Percentiles rank a stretch among this genome's conserved stretches.
phyloP scores from a whole-genome alignment of 1,284 basidiomycete species.

The Trichosporon coremiiforme region DNA sequence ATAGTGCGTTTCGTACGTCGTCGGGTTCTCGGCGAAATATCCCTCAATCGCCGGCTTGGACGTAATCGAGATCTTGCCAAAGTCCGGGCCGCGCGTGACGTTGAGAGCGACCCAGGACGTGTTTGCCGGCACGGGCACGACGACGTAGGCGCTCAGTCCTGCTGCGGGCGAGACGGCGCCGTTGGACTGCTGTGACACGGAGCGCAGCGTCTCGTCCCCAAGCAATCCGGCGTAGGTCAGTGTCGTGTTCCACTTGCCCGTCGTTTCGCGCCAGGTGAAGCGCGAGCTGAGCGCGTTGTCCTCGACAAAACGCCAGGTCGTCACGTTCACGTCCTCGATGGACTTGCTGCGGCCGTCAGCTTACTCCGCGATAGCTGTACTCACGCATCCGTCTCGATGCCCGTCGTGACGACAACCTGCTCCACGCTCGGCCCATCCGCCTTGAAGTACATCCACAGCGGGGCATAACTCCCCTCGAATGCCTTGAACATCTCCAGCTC shows the following conservation, averaged over 20 bases:
- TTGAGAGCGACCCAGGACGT: slow-evolving; percentile 14
- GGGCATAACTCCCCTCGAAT: neutral
- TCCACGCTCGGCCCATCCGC: neutral
- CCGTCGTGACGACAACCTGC: neutral
- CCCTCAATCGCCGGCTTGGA: neutral
- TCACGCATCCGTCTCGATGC: slow-evolving; percentile 7
- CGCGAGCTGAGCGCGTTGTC: neutral
- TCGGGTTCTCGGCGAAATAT: neutral
- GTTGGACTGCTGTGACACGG: neutral
- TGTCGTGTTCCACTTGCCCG: neutral
- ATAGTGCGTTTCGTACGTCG: neutral
- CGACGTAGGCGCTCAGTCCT: neutral
- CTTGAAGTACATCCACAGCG: neutral
- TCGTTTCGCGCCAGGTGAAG: neutral
- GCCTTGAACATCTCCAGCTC: neutral
- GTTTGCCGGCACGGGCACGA: neutral
- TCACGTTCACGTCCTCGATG: neutral
- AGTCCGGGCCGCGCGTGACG: neutral
- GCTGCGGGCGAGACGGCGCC: neutral
- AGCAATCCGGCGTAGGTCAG: neutral
- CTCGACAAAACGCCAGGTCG: slow-evolving; percentile 7
- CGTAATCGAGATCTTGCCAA: neutral
- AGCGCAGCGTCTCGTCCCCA: neutral
- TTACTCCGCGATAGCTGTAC: neutral
- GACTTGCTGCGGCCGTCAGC: neutral